Evolutionary conservation across 2,329 filamentous ascomycete genomes (phyloP), one percentile per base, ranked within the genome.

Genomic region (Hirsutella minnesotensis): DNA sequence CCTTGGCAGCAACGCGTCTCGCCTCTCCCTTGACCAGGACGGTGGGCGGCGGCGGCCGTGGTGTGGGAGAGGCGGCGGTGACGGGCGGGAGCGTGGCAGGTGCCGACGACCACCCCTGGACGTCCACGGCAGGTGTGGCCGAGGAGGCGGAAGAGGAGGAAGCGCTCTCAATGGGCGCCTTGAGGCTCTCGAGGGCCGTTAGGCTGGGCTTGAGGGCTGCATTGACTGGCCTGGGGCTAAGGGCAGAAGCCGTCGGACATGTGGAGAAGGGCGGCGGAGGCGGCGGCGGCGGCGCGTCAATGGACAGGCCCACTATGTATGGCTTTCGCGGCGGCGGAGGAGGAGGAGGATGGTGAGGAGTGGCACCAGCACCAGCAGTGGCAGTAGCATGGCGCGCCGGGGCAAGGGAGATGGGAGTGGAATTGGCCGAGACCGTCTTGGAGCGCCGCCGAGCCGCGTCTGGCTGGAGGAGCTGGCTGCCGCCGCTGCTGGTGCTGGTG

Each of bases 181-280:
- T 46, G 20, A 40, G 29, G 12, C 35, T 41, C n/a, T 47, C 44
- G 3, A 36, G 24, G 16, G 41, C 40, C 16, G 38, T 45, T 18
- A 47, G 44, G 13, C 38, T 49, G 45, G 46, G 48, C 42, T 43
- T 51, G 42, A 39, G 42, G 20, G 52, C 49, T 40, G 57, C 51
- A 44, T 55, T 59, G 45, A 51, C 45, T 33, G 51, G 49, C 46
- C 55, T 59, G 22, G 57, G 55, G 41, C 50, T 55, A 41, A 60
- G 49, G 43, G 49, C 51, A 35, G 55, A 54, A 21, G 49, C 47
- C 24, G 56, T 50, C 40, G 36, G 10, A 9, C 9, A 35, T 16
- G 15, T 18, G 9, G 54, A 46, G 20, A 50, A 47, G 39, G 48
- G 55, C n/a, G 35, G 22, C 18, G 36, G 22, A 16, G 38, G 27